phyloP scores from a whole-genome alignment of 2,329 filamentous ascomycete species.

The Cadophora sp. region DNA sequence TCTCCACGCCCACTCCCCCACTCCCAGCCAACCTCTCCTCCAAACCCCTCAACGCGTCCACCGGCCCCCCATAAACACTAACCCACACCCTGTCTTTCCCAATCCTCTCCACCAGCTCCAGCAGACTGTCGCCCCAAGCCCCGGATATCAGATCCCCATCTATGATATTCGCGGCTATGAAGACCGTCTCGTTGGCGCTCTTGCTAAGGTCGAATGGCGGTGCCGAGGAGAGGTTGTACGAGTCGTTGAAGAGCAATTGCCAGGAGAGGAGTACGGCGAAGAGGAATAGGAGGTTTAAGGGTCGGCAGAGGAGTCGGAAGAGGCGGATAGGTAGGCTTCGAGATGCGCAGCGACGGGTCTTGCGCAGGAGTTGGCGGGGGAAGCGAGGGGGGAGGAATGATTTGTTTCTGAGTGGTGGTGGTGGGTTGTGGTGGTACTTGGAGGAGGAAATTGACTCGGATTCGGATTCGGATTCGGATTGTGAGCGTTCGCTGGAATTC shows the following conservation, averaged over 20 bases:
- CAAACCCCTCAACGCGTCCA: conserved; percentile 60
- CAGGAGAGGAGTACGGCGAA: conserved; percentile 34
- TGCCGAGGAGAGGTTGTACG: conserved; percentile 47
- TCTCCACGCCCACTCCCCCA: too few relatives aligned
- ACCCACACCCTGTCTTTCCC: conserved; percentile 73
- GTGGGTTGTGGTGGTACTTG: background rate
- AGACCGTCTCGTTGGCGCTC: conserved; percentile 65
- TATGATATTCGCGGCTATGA: conserved; percentile 75
- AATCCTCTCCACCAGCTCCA: conserved; percentile 68
- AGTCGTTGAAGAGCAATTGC: conserved; percentile 48
- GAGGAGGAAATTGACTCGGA: conserved; percentile 19
- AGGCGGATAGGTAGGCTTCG: conserved; percentile 30
- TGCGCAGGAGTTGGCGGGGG: background rate
- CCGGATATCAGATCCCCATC: conserved; percentile 69
- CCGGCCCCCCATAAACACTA: conserved; percentile 72
- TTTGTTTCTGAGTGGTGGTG: background rate
- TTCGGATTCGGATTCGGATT: background rate
- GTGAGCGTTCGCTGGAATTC: background rate
- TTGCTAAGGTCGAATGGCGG: conserved; percentile 3
- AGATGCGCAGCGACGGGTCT: too few relatives aligned
- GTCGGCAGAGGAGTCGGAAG: conserved; percentile 18
- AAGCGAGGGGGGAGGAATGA: background rate
- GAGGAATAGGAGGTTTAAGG: conserved; percentile 18
- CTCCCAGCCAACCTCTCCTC: conserved; percentile 47
- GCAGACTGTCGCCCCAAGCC: conserved; percentile 66